Base-by-base conservation (phyloP, 2,329 filamentous ascomycete species). In the Fusarium albidum region DNA sequence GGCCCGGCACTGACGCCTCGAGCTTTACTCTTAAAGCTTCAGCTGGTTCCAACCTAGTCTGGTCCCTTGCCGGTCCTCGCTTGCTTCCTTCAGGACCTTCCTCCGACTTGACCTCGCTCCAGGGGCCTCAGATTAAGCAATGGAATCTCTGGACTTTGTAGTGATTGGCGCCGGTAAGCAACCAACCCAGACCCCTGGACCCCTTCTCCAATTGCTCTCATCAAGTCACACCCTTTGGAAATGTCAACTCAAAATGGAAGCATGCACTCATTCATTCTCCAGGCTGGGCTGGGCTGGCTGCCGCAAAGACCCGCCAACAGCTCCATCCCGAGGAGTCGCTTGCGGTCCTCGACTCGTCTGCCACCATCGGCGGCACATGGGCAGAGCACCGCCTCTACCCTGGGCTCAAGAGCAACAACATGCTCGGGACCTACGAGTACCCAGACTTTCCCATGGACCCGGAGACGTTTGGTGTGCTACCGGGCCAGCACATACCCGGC, bases 341-440 rank as follows among this genome's bases (percentile, higher is more conserved):
- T 18, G 72, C 79, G 2, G 67, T 91, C 9, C 72, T 90, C 26
- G 88, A 91, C 39, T 73, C 77, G 6, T 77, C 79, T 10, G 69
- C 76, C 11, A 82, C 82, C 0, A 65, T 87, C 6, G 90, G 90
- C 1, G 90, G 90, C 5, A 85, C 86, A 13, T 93, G 89, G 90
- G 82, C 85, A 9, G 76, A 83, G 49, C 76, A 88, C 31, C 81
- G 88, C 2, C 72, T 91, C 1, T 89, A 92, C 68, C 82, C 85
- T 0, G 85, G 84, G 2, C 78, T 94, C 41, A 89, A 86, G 64
- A 86, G 83, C 46, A 93, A 94, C 71, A 92, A 92, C 65, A 81
- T 91, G 68, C 70, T 87, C 10, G 89, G 89, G 3, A 88, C 84
- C 0, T 91, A 87, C 61, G 88, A 93, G 69, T 92, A 83, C 64